Conservation (phyloP, 306 rosid genomes). For the Dryas drummondii region DNA sequence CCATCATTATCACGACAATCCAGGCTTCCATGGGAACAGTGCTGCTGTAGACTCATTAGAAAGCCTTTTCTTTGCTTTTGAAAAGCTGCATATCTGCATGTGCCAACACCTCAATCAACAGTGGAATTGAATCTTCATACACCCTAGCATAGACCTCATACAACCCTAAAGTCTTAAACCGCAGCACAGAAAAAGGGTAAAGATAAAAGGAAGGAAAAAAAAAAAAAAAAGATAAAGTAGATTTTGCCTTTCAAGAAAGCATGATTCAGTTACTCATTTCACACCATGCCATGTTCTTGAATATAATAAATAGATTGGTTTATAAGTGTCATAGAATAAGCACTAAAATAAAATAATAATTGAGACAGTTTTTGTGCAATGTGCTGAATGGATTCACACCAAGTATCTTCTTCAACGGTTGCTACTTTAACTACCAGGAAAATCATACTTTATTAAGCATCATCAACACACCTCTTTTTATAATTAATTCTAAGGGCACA, state of each 20-base stretch:
- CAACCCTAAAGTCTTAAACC: constrained; percentile 15
- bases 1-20: too few relatives aligned
- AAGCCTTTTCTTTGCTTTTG: not conserved
- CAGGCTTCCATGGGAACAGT: too few relatives aligned
- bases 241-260: not conserved
- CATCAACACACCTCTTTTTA: not conserved
- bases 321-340: not conserved
- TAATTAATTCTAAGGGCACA: not conserved
- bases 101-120: not conserved
- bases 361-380: constrained; percentile 16
- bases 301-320: not conserved
- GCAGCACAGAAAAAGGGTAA: not conserved
- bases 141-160: not conserved
- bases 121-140: not conserved
- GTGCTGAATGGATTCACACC: constrained; percentile 31
- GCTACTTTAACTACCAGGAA: constrained; percentile 40
- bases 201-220: not conserved
- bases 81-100: constrained; percentile 9
- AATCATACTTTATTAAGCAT: constrained; percentile 26
- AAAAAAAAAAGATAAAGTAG: too few relatives aligned
- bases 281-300: not conserved
- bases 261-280: not conserved
- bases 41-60: not conserved
- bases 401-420: constrained; percentile 11
- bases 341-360: not conserved